These are phyloP conservation scores for Pseudocercospora macadamiae DNA, from an alignment of 2,329 filamentous ascomycete genomes.

Conservation along the genomic window DNA sequence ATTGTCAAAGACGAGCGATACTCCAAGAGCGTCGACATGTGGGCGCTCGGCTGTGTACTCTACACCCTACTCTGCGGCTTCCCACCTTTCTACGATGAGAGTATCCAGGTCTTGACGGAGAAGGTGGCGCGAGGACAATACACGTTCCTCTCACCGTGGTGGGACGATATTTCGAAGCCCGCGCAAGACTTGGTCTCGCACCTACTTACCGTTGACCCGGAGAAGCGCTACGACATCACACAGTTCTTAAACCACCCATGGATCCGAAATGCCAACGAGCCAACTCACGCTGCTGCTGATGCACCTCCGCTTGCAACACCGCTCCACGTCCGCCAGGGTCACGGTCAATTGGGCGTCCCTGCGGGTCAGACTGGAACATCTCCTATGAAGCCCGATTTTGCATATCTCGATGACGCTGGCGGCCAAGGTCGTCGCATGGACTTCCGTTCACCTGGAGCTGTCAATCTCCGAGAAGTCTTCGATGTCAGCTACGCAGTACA, in stretches of 20 bases:
- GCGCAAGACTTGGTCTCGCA: constrained; percentile 94
- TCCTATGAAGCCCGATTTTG: constrained; percentile 55
- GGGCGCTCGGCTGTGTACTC: constrained; percentile 93
- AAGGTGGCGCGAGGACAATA: constrained; percentile 97
- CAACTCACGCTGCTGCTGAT: constrained; percentile 67
- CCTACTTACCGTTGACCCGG: constrained; percentile 89
- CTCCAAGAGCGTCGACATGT: constrained; percentile 99
- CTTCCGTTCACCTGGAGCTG: constrained; percentile 91
- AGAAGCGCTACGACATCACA: constrained; percentile 89
- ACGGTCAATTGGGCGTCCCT: constrained; percentile 43
- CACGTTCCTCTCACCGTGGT: constrained; percentile 97
- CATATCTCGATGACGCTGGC: constrained; percentile 61
- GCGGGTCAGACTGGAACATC: constrained; percentile 33
- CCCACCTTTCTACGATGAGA: constrained; percentile 98
- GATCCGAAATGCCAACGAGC: constrained; percentile 74
- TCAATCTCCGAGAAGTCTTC: constrained; percentile 96
- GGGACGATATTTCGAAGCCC: constrained; percentile 96
- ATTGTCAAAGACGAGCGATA: constrained; percentile 99
- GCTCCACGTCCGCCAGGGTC: constrained; percentile 60
- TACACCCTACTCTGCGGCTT: constrained; percentile 98
- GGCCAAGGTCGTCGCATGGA: constrained; percentile 69
- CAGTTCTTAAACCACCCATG: constrained; percentile 95
- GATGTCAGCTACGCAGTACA: constrained; percentile 98
- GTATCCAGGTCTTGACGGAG: constrained; percentile 93
- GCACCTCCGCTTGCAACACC: constrained; percentile 74